phyloP scores from a whole-genome alignment of 2,329 filamentous ascomycete genomes.

The Hypoxylon sp. region DNA sequence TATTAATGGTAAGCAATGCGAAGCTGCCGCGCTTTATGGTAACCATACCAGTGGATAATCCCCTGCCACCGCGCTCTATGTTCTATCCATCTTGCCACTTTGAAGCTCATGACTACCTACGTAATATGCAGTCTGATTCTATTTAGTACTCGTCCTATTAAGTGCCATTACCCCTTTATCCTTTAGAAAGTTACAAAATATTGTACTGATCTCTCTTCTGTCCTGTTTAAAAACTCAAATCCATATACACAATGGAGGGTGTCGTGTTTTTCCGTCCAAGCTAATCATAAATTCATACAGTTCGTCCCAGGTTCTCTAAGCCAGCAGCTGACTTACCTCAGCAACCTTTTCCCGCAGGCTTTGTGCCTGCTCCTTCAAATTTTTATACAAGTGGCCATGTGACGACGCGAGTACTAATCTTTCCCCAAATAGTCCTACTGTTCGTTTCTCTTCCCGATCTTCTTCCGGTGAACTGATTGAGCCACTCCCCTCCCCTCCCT shows the following conservation, averaged over 20 bases:
- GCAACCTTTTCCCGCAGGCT: slow-evolving; percentile 6
- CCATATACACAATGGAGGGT: not conserved
- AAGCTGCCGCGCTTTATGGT: too few relatives aligned
- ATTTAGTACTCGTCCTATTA: not conserved
- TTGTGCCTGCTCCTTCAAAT: slow-evolving; percentile 12
- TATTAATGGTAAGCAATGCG: too few relatives aligned
- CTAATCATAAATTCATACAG: not conserved
- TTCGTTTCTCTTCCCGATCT: not conserved
- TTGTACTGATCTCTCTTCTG: not conserved
- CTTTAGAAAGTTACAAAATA: not conserved
- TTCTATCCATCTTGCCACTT: too few relatives aligned
- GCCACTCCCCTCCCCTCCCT: not conserved
- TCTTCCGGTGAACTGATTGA: not conserved
- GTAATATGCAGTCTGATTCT: too few relatives aligned
- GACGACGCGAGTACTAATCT: slow-evolving; percentile 1
- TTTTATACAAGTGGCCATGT: slow-evolving; percentile 7
- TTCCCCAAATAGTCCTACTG: not conserved
- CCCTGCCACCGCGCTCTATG: too few relatives aligned
- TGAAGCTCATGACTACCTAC: too few relatives aligned
- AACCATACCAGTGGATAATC: too few relatives aligned
- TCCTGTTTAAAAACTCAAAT: not conserved
- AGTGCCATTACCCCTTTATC: not conserved
- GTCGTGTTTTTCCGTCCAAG: not conserved
- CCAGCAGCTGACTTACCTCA: slow-evolving; percentile 2
- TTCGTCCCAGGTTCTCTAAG: not conserved